Base-by-base conservation (phyloP, 2,329 filamentous ascomycete genomes). In the Colletotrichum camelliae region DNA sequence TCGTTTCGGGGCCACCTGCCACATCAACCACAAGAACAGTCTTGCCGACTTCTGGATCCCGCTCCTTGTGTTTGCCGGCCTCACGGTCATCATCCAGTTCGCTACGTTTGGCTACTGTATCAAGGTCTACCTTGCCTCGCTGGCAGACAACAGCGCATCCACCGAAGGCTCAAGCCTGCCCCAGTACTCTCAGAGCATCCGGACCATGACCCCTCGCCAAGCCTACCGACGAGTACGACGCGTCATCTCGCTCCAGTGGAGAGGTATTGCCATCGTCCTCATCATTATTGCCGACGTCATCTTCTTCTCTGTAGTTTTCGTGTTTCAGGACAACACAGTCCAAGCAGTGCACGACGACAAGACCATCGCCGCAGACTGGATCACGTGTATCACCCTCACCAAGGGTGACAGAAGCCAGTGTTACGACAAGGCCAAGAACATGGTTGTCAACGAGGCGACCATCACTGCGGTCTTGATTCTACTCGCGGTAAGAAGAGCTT, bases 171-270 rank as follows among this genome's bases (percentile, higher is more conserved):
- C 94, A 5, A 91, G 89, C 35, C 87, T 97, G 37, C 94, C 95
- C 0, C 94, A 93, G 0, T 96, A 96, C 85, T 90, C 91, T 15
- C 92, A 91, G 81, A 98, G 95, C 83, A 87, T 96, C 72, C 91
- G 91, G 77, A 95, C 93, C 76, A 91, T 96, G 82, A 95, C 94
- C 10, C 95, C 96, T 13, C 92, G 94, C 70, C 96, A 97, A 81
- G 95, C 97, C 3, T 98, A 97, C 82, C 93, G 94, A 77, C 93
- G 97, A 80, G 91, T 99, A 48, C 93, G 93, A 78, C 94, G 96
- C 79, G 96, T 98, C 21, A 91, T 99, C 48, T 92, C 94, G 82
- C 91, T 98, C 5, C 97, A 99, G 84, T 99, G 97, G 97, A 92
- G 96, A 79, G 96, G 96, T 60, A 96, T 98, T 76, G 91, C 93